A percentile compares a stretch with the other conserved stretches of the same genome.
phyloP scores from a whole-genome alignment of 2,329 filamentous ascomycete species.

The Fusarium sarcochroum region DNA sequence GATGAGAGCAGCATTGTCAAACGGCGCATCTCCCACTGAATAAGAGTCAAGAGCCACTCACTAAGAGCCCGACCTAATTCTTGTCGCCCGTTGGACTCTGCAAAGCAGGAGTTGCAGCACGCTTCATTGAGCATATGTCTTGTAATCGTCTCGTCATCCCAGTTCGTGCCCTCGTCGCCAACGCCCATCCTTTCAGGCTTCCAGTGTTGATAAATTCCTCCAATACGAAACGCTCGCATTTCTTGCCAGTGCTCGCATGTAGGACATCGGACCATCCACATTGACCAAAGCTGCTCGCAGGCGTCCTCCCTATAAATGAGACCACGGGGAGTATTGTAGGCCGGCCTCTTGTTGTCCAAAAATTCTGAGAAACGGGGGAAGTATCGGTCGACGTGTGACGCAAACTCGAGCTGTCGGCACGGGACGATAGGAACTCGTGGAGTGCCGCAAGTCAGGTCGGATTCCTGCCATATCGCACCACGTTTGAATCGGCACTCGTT shows the following conservation, averaged over 20 bases:
- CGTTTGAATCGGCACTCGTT: conserved; percentile 27
- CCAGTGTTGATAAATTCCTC: not conserved
- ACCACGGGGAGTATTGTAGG: fast-evolving
- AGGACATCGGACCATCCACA: conserved; percentile 34
- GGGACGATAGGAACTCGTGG: conserved; percentile 5
- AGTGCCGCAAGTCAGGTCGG: not conserved
- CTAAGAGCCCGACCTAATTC: not conserved
- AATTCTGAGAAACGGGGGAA: conserved; percentile 25
- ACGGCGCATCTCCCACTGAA: not conserved
- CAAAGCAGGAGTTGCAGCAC: conserved; percentile 28
- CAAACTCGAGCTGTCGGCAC: conserved; percentile 1
- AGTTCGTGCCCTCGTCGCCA: not conserved
- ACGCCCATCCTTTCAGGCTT: not conserved
- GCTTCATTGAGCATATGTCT: not conserved
- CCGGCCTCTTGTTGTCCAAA: not conserved
- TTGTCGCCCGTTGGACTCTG: not conserved
- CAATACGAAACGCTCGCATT: conserved; percentile 23
- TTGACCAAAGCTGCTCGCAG: not conserved
- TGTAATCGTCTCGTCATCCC: not conserved
- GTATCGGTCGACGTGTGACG: conserved; percentile 4
- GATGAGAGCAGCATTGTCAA: not conserved
- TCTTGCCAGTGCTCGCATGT: conserved; percentile 39
- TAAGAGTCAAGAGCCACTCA: not conserved
- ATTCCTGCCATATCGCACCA: not conserved
- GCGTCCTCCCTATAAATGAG: not conserved